These are phyloP conservation scores for Trichocladium antarcticum DNA, from an alignment of 495 filamentous ascomycete species.

Conservation along the genomic window DNA sequence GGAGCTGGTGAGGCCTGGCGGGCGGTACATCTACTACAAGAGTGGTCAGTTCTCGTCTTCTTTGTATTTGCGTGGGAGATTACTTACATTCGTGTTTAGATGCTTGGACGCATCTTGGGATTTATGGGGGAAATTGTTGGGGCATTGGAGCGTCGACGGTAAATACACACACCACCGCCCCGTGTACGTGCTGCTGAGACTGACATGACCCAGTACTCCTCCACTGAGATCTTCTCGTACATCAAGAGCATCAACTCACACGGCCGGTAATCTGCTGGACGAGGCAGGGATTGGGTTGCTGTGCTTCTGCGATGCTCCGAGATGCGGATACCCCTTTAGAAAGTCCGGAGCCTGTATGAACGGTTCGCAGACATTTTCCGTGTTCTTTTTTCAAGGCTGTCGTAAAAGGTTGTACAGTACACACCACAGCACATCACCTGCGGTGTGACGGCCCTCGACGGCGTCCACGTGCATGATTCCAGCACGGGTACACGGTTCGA, in stretches of 20 bases:
- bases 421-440: background rate
- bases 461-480: no score
- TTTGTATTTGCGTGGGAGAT: background rate
- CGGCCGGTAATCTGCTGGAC: background rate
- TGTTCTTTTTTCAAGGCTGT: no score
- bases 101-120: conserved; percentile 61
- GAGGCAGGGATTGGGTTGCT: background rate
- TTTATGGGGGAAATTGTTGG: conserved; percentile 56
- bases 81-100: conserved; percentile 34
- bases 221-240: conserved; percentile 26
- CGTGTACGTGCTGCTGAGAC: background rate
- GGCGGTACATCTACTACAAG: conserved; percentile 63
- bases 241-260: conserved; percentile 1
- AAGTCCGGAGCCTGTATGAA: no score
- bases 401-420: no score
- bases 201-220: conserved; percentile 31
- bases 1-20: conserved; percentile 41
- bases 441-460: no score
- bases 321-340: background rate
- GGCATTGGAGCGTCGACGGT: conserved; percentile 50
- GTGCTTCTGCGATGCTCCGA: background rate
- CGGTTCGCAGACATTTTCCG: no score
- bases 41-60: conserved; percentile 33
- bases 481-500: no score
- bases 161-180: background rate